These are phyloP conservation scores for Eucalyptus erythrocorys DNA, from an alignment of 345 rosid genomes.

Conservation along the genomic window DNA sequence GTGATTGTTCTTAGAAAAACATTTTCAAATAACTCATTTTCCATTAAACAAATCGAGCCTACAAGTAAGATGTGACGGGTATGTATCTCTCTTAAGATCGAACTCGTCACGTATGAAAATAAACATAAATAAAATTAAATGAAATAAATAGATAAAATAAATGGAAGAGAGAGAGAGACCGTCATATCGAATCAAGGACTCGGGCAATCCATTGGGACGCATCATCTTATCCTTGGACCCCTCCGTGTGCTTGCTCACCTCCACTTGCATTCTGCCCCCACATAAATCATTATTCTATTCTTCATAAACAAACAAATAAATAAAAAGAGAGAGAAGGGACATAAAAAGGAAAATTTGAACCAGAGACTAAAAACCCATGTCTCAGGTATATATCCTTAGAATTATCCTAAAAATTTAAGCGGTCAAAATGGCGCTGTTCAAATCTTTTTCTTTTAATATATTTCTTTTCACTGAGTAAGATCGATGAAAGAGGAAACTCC, in stretches of 20 bases:
- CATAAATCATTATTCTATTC: neutral
- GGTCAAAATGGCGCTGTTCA: neutral
- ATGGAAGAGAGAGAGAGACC: constrained; percentile 16
- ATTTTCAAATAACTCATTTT: too few relatives aligned
- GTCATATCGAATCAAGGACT: constrained; percentile 87
- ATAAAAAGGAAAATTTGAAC: neutral
- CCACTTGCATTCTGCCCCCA: constrained; percentile 82
- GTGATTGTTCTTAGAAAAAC: too few relatives aligned
- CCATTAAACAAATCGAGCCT: rapidly evolving
- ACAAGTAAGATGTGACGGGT: neutral
- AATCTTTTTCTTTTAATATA: neutral
- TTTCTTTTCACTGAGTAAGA: neutral
- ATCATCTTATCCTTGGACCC: constrained; percentile 69
- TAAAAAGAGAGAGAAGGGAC: neutral
- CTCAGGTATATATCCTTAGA: neutral
- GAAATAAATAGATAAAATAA: neutral
- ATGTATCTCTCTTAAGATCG: neutral
- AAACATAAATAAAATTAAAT: neutral
- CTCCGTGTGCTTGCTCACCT: constrained; percentile 93
- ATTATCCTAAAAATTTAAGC: neutral
- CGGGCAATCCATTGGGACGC: constrained; percentile 95
- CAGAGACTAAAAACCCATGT: neutral
- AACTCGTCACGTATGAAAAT: neutral
- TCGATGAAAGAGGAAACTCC: neutral
- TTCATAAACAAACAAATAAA: neutral